These are phyloP conservation scores for Vicia faba DNA, from an alignment of 306 rosid genomes.

Conservation along the genomic window DNA sequence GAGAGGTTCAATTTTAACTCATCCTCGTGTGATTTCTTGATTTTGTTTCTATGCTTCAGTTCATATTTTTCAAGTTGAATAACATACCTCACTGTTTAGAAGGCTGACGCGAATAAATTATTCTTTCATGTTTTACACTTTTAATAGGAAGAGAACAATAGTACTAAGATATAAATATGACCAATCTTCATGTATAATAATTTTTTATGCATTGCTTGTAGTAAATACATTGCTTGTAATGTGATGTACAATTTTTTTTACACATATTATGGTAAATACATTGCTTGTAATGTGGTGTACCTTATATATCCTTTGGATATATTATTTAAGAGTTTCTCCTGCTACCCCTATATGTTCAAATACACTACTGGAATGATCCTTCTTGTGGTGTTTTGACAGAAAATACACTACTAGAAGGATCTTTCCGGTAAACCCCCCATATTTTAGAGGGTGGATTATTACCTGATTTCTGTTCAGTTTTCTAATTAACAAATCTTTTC, in stretches of 20 bases:
- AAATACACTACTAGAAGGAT: too few relatives aligned
- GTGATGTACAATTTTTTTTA: background rate
- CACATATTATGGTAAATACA: constrained; percentile 14
- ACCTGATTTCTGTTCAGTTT: constrained; percentile 17
- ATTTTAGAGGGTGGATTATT: too few relatives aligned
- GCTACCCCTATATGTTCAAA: too few relatives aligned
- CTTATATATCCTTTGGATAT: constrained; percentile 22
- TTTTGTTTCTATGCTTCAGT: constrained; percentile 14
- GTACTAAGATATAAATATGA: background rate
- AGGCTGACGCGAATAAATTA: background rate
- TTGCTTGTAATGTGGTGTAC: constrained; percentile 13
- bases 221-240: constrained; percentile 19
- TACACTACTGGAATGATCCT: too few relatives aligned
- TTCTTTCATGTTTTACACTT: constrained; percentile 11
- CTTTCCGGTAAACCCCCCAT: too few relatives aligned
- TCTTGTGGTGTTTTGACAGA: too few relatives aligned
- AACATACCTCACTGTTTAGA: constrained; percentile 23
- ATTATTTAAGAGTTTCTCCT: background rate
- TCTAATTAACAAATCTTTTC: constrained; percentile 16
- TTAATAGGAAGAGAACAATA: constrained; percentile 4
- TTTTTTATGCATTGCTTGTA: constrained; percentile 9
- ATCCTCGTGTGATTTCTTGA: constrained; percentile 25
- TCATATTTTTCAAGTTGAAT: constrained; percentile 4
- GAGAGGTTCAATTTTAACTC: constrained; percentile 73
- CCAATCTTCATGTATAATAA: background rate